Evolutionary conservation across 2,329 filamentous ascomycete species (phyloP), one percentile per base, ranked within the genome.

Genomic region (Aspergillus aculeatus): DNA sequence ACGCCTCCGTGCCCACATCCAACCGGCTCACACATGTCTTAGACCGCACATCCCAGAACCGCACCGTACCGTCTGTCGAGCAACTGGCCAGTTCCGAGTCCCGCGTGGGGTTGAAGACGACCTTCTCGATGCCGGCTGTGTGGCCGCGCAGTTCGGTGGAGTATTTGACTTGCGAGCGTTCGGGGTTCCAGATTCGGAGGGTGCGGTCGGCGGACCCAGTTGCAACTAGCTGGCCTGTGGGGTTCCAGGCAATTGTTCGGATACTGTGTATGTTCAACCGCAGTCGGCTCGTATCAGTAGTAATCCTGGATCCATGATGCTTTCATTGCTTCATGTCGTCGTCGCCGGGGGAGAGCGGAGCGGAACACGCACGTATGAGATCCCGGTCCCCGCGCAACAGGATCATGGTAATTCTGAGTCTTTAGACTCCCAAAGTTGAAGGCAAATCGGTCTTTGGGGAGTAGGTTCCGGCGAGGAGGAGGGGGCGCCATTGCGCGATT

Each of bases 121-220:
- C 79, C 55, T 81, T 79, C 66, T 82, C 80, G 23, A 82, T 77
- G 2, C 73, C 77, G 16, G 76, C 77, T 2, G 77, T 72, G 62
- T 82, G 80, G 6, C 80, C 80, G 59, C 78, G 77, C 50, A 82
- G 68, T 56, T 82, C 80, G 5, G 78, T 81, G 31, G 80, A 81
- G 64, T 81, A 78, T 66, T 76, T 75, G 26, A 76, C 73, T 61
- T 75, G 71, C 19, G 80, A 75, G 56, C 79, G 76, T 59, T 82
- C 80, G 0, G 80, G 80, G 64, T 99, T 96, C 94, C 95, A 99
- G 65, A 99, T 87, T n/a, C 92, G 89, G 49, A 99, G 82, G 0
- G 88, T 88, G 56, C 94, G 93, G 77, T 98, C 90, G 9, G 94
- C 91, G 2, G 91, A 90, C 2, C 92, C 92, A 0, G 93, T 96